Conservation (phyloP, 768 basidiomycete species). For the Podaxis sp. region DNA sequence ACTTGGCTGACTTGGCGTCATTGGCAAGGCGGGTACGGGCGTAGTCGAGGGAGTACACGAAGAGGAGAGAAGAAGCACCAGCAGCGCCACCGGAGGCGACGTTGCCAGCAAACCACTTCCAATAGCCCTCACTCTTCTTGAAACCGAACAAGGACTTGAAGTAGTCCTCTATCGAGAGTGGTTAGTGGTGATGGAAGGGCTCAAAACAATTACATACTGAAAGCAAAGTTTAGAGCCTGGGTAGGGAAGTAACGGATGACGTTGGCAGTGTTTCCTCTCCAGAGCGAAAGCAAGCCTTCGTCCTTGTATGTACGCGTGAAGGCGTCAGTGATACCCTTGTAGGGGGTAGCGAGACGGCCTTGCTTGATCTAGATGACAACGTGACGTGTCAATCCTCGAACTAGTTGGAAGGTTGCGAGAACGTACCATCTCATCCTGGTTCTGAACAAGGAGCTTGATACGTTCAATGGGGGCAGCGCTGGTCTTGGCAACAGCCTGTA, state of each 20-base stretch:
- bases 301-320: slow-evolving; percentile 90
- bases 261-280: slow-evolving; percentile 99
- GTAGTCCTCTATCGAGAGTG: slow-evolving; percentile 74
- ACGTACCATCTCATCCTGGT: slow-evolving; percentile 99
- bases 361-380: slow-evolving; percentile 82
- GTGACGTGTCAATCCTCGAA: slow-evolving; percentile 34
- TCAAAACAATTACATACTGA: slow-evolving; percentile 66
- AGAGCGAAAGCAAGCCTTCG: slow-evolving; percentile 93
- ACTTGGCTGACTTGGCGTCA: slow-evolving; percentile 95
- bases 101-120: slow-evolving; percentile 98
- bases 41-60: slow-evolving; percentile 99
- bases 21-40: slow-evolving; percentile 99
- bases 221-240: slow-evolving; percentile 99
- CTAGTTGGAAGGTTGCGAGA: slow-evolving; percentile 7
- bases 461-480: slow-evolving; percentile 99
- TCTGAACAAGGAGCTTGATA: slow-evolving; percentile 97
- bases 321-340: slow-evolving; percentile 95
- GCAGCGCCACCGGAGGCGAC: slow-evolving; percentile 98
- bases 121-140: slow-evolving; percentile 97
- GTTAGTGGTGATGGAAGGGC: slow-evolving; percentile 11
- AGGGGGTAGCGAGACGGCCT: slow-evolving; percentile 93
- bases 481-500: slow-evolving; percentile 96
- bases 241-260: slow-evolving; percentile 99
- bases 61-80: slow-evolving; percentile 97
- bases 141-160: slow-evolving; percentile 99